Percentiles rank a stretch among this genome's conserved stretches.
Conservation (phyloP, 2,329 filamentous ascomycete species). For the Sclerotinia glacialis region DNA sequence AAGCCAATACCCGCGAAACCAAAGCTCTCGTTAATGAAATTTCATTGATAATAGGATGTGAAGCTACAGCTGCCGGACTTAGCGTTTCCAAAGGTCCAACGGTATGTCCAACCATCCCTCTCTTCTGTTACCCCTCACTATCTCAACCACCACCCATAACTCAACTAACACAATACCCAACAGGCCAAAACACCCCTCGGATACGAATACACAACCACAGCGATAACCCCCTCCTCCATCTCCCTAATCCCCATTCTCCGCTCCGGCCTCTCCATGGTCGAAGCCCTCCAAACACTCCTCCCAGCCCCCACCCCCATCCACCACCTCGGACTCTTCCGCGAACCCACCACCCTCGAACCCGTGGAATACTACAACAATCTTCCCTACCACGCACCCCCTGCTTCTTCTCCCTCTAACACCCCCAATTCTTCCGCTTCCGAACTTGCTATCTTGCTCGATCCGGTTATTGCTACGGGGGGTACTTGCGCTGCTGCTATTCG, state of each 20-base stretch:
- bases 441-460: conserved; percentile 83
- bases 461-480: conserved; percentile 89
- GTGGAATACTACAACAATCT: conserved; percentile 99
- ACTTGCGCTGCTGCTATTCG: conserved; percentile 89
- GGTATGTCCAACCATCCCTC: conserved; percentile 46
- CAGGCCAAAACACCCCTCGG: conserved; percentile 78
- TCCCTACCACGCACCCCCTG: conserved; percentile 61
- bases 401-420: conserved; percentile 42
- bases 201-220: conserved; percentile 67
- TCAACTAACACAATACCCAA: conserved; percentile 16
- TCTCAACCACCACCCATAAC: background rate
- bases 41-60: conserved; percentile 73
- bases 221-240: conserved; percentile 60
- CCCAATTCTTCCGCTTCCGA: conserved; percentile 47
- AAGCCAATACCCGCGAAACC: conserved; percentile 69
- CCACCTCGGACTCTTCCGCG: conserved; percentile 92
- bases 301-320: conserved; percentile 78
- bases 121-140: conserved; percentile 5
- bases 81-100: conserved; percentile 56
- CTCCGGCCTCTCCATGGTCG: conserved; percentile 87
- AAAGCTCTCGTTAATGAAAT: conserved; percentile 85
- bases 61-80: conserved; percentile 69
- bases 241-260: conserved; percentile 90
- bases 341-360: conserved; percentile 79
- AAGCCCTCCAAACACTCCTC: conserved; percentile 80